Evolutionary conservation across 306 rosid species (phyloP), one percentile per base, ranked within the genome.

Genomic region (Corylus americana): DNA sequence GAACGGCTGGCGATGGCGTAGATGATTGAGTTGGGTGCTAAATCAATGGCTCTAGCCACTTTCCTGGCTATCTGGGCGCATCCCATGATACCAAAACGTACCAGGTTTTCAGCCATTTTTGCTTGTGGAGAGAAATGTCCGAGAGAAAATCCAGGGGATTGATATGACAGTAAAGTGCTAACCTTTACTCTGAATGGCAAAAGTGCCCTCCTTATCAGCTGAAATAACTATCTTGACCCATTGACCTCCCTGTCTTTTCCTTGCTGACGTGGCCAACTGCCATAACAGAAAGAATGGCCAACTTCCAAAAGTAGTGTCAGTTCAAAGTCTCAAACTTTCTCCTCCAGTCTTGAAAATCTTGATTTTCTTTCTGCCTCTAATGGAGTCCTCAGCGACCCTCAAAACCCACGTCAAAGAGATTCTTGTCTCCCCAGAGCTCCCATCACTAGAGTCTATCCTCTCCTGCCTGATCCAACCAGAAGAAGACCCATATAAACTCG

Each of bases 1-100:
- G 95, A 91, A 57, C 97, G 97, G 87, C 98, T 90, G 6, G 83
- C 87, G 5, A 91, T 27, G 68, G 97, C 98, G 63, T n/a, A 55
- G 75, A 93, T 82, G 22, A 89, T 69, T 45, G 92, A 78, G 69
- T 86, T 85, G 58, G 98, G 93, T 20, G 95, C 86, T 4, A 88
- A 78, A 4, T 66, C 49, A 5, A 91, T 91, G 81, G 97, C 98
- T 80, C 97, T 87, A 66, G 91, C 88, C n/a, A 91, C 77, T 78
- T 93, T 91, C 49, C 91, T 64, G 31, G 97, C 97, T 67, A 93
- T 90, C 4, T 62, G 20, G 47, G 95, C 97, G 74, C 98, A 91
- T 71, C 97, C 97, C 39, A 88, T 11, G 53, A 93, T 85, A 20
- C 92, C 97, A 22, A 90, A 90, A 54, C 90, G 93, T 44, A 90